Conservation (phyloP, 257 asterid genomes). For the Solanum dulcamara region DNA sequence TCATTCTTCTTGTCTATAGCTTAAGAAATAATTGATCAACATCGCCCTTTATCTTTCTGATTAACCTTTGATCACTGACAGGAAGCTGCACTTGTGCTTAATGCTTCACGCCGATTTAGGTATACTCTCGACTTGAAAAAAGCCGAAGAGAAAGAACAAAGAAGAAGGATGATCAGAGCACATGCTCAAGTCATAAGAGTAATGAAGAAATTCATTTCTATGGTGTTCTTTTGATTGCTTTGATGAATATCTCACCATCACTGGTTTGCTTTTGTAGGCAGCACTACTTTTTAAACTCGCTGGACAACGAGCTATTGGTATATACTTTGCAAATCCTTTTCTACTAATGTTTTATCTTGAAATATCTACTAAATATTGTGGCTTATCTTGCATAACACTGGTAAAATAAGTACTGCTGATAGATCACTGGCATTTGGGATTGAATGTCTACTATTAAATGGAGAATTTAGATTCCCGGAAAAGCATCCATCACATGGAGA, state of each 20-base stretch:
- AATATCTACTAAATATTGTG: not conserved
- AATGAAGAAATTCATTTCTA: slow-evolving; percentile 10
- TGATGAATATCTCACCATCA: slow-evolving; percentile 6
- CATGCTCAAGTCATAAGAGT: slow-evolving; percentile 98
- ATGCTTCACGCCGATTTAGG: slow-evolving; percentile 94
- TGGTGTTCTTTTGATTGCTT: not conserved
- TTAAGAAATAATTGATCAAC: not conserved
- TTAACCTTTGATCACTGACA: slow-evolving; percentile 11
- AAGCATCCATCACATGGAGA: not conserved
- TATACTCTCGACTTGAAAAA: slow-evolving; percentile 78
- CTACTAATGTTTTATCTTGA: not conserved
- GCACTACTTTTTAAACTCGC: slow-evolving; percentile 93
- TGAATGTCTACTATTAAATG: not conserved
- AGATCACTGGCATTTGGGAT: not conserved
- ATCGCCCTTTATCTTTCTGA: slow-evolving; percentile 2
- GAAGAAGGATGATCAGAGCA: slow-evolving; percentile 75
- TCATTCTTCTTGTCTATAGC: not conserved
- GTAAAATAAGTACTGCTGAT: not conserved
- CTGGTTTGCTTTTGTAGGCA: slow-evolving; percentile 38
- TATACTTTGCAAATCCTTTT: not conserved
- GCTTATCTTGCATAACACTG: not conserved
- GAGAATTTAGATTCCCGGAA: not conserved
- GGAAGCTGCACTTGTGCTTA: slow-evolving; percentile 96
- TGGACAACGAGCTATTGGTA: slow-evolving; percentile 91
- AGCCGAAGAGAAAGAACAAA: slow-evolving; percentile 58